Evolutionary conservation across 2,329 filamentous ascomycete species (phyloP).

Genomic region (Didymella glomerata): DNA sequence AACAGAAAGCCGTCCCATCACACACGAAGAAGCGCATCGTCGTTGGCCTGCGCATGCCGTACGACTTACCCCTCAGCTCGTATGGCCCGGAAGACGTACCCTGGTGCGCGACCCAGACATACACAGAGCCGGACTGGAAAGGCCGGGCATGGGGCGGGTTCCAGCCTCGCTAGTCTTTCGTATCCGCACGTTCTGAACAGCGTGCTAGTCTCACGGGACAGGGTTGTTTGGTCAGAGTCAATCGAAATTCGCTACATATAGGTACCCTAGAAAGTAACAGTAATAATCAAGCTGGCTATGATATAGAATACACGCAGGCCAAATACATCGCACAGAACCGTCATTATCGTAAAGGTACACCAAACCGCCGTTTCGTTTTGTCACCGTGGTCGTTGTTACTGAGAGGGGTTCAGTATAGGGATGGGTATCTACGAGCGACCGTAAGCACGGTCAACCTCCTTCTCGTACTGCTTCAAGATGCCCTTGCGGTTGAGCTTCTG

Average conservation of each 20-base stretch:
- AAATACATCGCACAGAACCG: slow-evolving; percentile 3
- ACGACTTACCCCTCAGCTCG: slow-evolving; percentile 74
- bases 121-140: slow-evolving; percentile 70
- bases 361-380: slow-evolving; percentile 2
- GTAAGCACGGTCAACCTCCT: slow-evolving; percentile 60
- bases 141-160: slow-evolving; percentile 53
- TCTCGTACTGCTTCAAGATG: slow-evolving; percentile 61
- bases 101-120: slow-evolving; percentile 74
- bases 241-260: slow-evolving; percentile 11
- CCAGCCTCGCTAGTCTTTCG: neutral
- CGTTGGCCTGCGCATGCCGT: slow-evolving; percentile 82
- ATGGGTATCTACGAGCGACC: slow-evolving; percentile 25
- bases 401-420: neutral
- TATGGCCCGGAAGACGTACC: slow-evolving; percentile 73
- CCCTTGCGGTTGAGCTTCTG: slow-evolving; percentile 62
- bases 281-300: slow-evolving; percentile 13
- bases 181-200: too few relatives aligned
- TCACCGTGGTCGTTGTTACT: slow-evolving; percentile 5
- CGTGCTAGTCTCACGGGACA: too few relatives aligned
- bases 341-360: slow-evolving; percentile 18
- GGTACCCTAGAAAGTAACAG: neutral
- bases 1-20: neutral
- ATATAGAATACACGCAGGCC: slow-evolving; percentile 20
- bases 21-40: slow-evolving; percentile 39
- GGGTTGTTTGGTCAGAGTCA: too few relatives aligned